Conservation (phyloP, 306 rosid species). For the Sphenostylis stenocarpa region DNA sequence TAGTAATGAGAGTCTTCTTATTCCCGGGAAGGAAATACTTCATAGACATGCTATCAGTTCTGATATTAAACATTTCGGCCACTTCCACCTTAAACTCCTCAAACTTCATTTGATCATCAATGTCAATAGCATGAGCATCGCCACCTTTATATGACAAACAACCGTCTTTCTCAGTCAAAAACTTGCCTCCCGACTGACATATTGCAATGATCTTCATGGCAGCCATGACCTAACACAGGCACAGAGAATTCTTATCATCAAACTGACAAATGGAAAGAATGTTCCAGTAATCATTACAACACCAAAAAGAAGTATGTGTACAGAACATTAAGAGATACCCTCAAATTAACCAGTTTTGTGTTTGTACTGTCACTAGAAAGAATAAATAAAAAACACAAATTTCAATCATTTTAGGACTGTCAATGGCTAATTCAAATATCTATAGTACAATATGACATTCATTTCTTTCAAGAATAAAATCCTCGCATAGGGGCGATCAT, state of each 20-base stretch:
- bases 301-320: not conserved
- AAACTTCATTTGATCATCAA: conserved; percentile 75
- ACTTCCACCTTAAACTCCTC: conserved; percentile 73
- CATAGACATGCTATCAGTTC: conserved; percentile 49
- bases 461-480: too few relatives aligned
- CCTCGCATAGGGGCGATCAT: not conserved
- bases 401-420: not conserved
- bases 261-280: not conserved
- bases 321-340: not conserved
- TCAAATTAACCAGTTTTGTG: not conserved
- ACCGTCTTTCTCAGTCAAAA: conserved; percentile 68
- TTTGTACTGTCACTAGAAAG: not conserved
- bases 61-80: conserved; percentile 74
- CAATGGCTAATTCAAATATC: conserved; percentile 6
- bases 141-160: conserved; percentile 68
- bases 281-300: not conserved
- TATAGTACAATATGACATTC: not conserved
- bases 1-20: conserved; percentile 84
- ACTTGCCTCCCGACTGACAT: conserved; percentile 94
- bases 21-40: conserved; percentile 95
- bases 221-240: conserved; percentile 62
- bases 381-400: not conserved
- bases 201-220: conserved; percentile 70
- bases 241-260: conserved; percentile 6
- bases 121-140: conserved; percentile 89